A percentile compares a stretch with the other conserved stretches of the same genome.
phyloP scores from a whole-genome alignment of 1,139 yeast species.

The Saccharomyces hybrid region DNA sequence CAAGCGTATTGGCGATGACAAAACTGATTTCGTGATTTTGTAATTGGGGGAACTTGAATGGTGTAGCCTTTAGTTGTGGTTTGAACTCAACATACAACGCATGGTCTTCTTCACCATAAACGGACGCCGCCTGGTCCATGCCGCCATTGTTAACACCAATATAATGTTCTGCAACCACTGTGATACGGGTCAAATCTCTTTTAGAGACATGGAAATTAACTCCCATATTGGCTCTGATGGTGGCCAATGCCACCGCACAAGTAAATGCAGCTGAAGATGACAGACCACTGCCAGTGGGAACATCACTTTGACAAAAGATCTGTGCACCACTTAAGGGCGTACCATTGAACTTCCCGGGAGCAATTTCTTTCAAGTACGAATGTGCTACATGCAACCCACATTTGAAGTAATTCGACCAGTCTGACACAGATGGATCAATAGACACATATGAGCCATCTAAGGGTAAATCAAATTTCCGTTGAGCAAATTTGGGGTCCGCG shows the following conservation, averaged over 20 bases:
- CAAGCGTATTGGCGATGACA: slow-evolving; percentile 57
- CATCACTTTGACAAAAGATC: slow-evolving; percentile 54
- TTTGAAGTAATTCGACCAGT: slow-evolving; percentile 64
- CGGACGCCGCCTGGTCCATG: slow-evolving; percentile 70
- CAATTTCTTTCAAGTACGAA: slow-evolving; percentile 38
- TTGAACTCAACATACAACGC: slow-evolving; percentile 57
- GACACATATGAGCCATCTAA: slow-evolving; percentile 37
- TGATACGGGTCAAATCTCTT: slow-evolving; percentile 49
- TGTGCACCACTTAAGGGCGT: slow-evolving; percentile 40
- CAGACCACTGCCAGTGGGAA: slow-evolving; percentile 69
- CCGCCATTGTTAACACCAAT: slow-evolving; percentile 75
- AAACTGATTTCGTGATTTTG: slow-evolving; percentile 43
- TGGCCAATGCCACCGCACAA: slow-evolving; percentile 56
- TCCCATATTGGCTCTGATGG: slow-evolving; percentile 48
- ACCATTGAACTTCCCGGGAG: slow-evolving; percentile 25
- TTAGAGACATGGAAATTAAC: slow-evolving; percentile 36
- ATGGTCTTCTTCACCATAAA: slow-evolving; percentile 55
- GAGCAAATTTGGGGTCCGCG: slow-evolving; percentile 36
- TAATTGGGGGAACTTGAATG: slow-evolving; percentile 48
- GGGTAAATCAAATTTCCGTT: slow-evolving; percentile 39
- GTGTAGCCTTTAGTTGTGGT: slow-evolving; percentile 50
- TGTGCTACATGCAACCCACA: slow-evolving; percentile 61
- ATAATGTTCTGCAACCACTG: slow-evolving; percentile 63
- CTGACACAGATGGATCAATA: slow-evolving; percentile 44
- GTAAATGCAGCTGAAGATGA: slow-evolving; percentile 70